phyloP scores from a whole-genome alignment of 306 rosid genomes.

The Vigna mungo region DNA sequence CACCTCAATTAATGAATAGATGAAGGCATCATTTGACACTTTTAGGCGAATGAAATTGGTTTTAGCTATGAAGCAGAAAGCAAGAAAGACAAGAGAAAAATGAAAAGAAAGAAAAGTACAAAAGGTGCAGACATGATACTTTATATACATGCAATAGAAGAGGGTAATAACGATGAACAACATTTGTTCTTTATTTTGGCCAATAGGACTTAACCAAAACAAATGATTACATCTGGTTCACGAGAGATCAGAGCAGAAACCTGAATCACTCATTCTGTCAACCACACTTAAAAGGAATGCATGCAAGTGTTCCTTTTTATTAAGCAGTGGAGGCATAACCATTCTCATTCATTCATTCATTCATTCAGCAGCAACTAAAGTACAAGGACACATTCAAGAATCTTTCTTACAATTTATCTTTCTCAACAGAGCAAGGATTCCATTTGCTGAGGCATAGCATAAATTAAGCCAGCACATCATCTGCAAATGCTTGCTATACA shows the following conservation, averaged over 20 bases:
- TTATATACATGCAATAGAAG: not conserved
- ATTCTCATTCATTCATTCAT: constrained; percentile 36
- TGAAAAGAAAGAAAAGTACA: constrained; percentile 1
- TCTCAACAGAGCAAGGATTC: constrained; percentile 36
- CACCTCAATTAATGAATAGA: not conserved
- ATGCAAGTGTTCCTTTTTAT: constrained; percentile 18
- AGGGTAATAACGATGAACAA: constrained; percentile 7
- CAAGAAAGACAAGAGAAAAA: not conserved
- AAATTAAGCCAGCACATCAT: constrained; percentile 47
- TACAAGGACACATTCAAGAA: constrained; percentile 40
- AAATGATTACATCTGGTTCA: not conserved
- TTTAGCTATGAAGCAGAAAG: not conserved
- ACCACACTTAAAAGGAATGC: constrained; percentile 23
- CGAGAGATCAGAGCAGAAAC: not conserved
- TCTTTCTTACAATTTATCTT: constrained; percentile 31
- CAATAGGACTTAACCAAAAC: not conserved
- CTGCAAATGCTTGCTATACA: constrained; percentile 34
- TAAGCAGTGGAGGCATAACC: constrained; percentile 14
- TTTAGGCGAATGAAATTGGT: not conserved
- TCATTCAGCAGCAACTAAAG: constrained; percentile 37
- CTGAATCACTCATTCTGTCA: constrained; percentile 21
- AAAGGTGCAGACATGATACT: not conserved
- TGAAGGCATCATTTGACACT: not conserved
- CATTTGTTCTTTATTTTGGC: not conserved
- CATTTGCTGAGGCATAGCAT: constrained; percentile 45